Conservation (phyloP, 2,329 filamentous ascomycete genomes). For the Thermochaetoides dissita region DNA sequence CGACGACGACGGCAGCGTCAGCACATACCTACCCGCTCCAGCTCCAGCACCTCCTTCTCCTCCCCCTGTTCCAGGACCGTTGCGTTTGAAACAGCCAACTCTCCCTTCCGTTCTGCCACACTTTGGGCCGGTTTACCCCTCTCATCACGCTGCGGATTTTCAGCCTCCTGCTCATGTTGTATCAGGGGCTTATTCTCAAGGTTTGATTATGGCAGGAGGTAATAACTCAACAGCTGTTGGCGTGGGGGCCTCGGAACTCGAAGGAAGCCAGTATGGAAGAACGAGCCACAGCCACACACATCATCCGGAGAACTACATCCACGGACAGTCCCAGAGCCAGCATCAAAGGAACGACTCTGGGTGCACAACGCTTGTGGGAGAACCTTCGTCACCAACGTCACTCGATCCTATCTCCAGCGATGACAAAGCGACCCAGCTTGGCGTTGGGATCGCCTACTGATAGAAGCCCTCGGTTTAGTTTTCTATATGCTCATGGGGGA, state of each 20-base stretch:
- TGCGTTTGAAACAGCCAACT: slow-evolving; percentile 5
- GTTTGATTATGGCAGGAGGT: too few species aligned
- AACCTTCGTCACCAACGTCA: too few species aligned
- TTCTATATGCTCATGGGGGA: too few species aligned
- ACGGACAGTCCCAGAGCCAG: not conserved
- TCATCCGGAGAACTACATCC: not conserved
- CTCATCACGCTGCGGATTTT: slow-evolving; percentile 10
- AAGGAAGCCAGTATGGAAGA: too few species aligned
- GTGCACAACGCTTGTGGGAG: slow-evolving; percentile 9
- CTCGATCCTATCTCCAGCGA: too few species aligned
- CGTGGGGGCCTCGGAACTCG: too few species aligned
- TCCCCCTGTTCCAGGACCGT: too few species aligned
- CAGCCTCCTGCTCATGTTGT: not conserved
- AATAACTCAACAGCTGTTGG: too few species aligned
- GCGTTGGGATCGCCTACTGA: not conserved
- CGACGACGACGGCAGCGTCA: not conserved
- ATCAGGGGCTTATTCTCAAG: not conserved
- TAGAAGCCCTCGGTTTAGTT: too few species aligned
- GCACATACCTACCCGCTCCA: not conserved
- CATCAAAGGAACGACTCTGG: slow-evolving; percentile 11
- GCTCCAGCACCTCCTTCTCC: too few species aligned
- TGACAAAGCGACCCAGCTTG: not conserved
- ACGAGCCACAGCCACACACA: not conserved
- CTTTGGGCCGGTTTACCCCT: slow-evolving; percentile 4
- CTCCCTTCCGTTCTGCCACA: slow-evolving; percentile 8